Conservation (phyloP, 2,329 filamentous ascomycete species). For the Neonectria coccinea region DNA sequence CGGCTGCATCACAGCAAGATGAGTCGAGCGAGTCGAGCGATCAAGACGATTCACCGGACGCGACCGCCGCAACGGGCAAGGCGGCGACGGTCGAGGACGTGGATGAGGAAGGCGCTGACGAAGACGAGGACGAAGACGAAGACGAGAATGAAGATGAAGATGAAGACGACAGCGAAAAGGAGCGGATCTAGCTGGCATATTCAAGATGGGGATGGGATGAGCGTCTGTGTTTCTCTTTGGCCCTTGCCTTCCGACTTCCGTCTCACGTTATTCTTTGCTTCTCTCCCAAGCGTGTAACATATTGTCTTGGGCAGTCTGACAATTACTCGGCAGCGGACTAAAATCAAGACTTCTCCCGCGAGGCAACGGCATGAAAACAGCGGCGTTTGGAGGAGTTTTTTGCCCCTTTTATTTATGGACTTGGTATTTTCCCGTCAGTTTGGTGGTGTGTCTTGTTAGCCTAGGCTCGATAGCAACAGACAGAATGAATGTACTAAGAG, state of each 20-base stretch:
- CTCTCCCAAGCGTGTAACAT: slow-evolving; percentile 18
- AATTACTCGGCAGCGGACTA: slow-evolving; percentile 5
- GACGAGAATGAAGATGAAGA: slow-evolving; percentile 37
- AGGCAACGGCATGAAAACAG: slow-evolving; percentile 10
- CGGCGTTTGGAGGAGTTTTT: slow-evolving; percentile 26
- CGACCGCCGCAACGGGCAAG: slow-evolving; percentile 54
- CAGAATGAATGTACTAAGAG: not conserved
- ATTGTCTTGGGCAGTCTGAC: slow-evolving; percentile 10
- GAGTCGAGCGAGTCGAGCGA: slow-evolving; percentile 14
- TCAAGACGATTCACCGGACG: slow-evolving; percentile 22
- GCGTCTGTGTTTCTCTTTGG: slow-evolving; percentile 13
- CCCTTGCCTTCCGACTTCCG: slow-evolving; percentile 7
- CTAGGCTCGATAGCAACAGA: not conserved
- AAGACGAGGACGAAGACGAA: not conserved
- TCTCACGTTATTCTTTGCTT: not conserved
- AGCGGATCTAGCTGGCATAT: slow-evolving; percentile 1
- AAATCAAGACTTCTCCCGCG: slow-evolving; percentile 15
- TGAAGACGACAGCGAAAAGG: slow-evolving; percentile 30
- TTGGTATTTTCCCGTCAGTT: not conserved
- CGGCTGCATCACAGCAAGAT: slow-evolving; percentile 23
- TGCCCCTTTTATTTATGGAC: slow-evolving; percentile 4
- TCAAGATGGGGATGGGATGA: slow-evolving; percentile 2
- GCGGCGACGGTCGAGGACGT: slow-evolving; percentile 62
- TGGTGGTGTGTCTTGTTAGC: not conserved
- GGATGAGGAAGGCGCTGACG: slow-evolving; percentile 50